phyloP scores from a whole-genome alignment of 2,329 filamentous ascomycete genomes.

The Sporothrix dimorphospora region DNA sequence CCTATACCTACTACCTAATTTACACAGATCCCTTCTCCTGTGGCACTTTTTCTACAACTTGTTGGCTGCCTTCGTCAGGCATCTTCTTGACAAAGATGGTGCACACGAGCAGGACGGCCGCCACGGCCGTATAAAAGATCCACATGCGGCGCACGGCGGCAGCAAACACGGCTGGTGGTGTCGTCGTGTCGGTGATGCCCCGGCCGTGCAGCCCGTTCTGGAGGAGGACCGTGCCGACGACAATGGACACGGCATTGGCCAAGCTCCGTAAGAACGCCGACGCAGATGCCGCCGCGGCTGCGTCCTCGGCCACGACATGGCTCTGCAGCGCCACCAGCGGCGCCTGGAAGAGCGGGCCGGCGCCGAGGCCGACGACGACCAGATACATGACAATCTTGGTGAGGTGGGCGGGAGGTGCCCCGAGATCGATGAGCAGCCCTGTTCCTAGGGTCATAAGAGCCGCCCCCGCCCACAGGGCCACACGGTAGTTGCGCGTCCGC shows the following conservation, averaged over 20 bases:
- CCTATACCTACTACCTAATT: neutral
- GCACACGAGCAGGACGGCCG: neutral
- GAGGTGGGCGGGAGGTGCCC: neutral
- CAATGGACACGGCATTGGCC: neutral
- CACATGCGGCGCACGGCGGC: neutral
- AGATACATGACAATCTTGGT: conserved; percentile 6
- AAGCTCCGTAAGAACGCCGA: neutral
- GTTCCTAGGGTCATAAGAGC: neutral
- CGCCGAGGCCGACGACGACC: neutral
- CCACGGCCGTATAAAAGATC: neutral
- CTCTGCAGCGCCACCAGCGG: neutral
- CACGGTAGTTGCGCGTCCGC: neutral
- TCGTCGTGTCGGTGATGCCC: neutral
- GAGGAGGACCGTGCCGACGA: neutral
- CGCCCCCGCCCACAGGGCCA: neutral
- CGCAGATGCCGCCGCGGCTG: neutral
- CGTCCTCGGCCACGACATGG: neutral
- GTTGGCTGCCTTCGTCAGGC: neutral
- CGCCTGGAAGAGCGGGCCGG: neutral
- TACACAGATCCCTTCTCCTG: neutral
- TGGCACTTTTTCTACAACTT: neutral
- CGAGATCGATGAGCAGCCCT: neutral
- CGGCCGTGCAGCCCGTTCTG: neutral
- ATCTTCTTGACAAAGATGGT: neutral
- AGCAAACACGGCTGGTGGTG: neutral